Conservation (phyloP, 1,139 yeast species). For the Candida pseudocylindracea region DNA sequence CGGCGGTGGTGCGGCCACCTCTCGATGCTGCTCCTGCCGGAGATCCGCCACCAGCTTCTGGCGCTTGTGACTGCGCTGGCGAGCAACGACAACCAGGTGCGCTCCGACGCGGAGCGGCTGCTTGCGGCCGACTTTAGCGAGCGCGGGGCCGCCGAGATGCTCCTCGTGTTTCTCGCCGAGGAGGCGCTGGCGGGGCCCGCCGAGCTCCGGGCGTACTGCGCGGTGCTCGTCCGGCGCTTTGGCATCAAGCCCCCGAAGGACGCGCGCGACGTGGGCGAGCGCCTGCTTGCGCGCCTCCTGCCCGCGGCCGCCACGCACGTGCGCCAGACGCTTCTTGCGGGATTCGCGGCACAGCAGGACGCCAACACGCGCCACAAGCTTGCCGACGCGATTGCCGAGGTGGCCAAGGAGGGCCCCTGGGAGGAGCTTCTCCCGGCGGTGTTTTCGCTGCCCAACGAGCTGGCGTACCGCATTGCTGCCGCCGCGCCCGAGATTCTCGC, state of each 20-base stretch:
- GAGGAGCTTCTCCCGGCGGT: slow-evolving; percentile 56
- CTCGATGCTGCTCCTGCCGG: too few relatives aligned
- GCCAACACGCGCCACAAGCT: slow-evolving; percentile 72
- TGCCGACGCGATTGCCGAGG: slow-evolving; percentile 86
- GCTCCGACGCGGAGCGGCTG: too few relatives aligned
- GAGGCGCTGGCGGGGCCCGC: slow-evolving; percentile 47
- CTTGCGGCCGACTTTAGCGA: too few relatives aligned
- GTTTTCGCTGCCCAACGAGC: slow-evolving; percentile 53
- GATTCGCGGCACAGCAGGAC: slow-evolving; percentile 44
- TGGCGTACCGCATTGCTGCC: slow-evolving; percentile 75
- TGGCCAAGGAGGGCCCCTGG: slow-evolving; percentile 62
- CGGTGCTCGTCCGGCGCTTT: slow-evolving; percentile 75
- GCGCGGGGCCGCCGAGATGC: slow-evolving; percentile 32
- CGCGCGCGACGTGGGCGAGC: slow-evolving; percentile 38
- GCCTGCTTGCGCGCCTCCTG: slow-evolving; percentile 54
- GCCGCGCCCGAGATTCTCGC: slow-evolving; percentile 66
- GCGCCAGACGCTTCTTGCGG: slow-evolving; percentile 43
- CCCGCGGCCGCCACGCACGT: slow-evolving; percentile 39
- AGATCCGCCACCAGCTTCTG: too few relatives aligned
- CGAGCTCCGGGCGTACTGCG: slow-evolving; percentile 40
- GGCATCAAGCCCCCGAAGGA: slow-evolving; percentile 59
- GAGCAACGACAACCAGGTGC: too few relatives aligned
- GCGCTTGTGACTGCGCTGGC: too few relatives aligned
- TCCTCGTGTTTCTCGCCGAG: slow-evolving; percentile 64
- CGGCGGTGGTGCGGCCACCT: too few relatives aligned